Base-by-base conservation (phyloP, 805 yeast species). In the Saturnispora serradocipensis region DNA sequence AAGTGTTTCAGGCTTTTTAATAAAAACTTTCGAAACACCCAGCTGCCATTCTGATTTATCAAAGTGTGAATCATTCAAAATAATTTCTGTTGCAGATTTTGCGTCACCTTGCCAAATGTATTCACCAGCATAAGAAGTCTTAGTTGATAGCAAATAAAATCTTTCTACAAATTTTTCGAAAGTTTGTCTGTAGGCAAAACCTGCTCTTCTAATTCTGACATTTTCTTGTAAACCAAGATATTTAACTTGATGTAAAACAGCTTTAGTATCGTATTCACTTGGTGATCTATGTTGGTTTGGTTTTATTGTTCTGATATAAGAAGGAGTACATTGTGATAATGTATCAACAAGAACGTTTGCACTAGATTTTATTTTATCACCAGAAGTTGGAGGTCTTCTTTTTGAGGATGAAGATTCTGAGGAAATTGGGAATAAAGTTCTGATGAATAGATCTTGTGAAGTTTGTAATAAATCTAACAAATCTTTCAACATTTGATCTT, bases 151-250 rank as follows among this genome's bases (percentile, higher is more conserved):
- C 49, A 93, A 70, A 66, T 88, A 91, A 66, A 93, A 93, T 63
- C 98, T 76, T 68, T 93, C 97, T 16, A 88, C 97, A 64, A 93
- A 93, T 67, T 90, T 90, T 54, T 93, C 97, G 68, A 89, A 93
- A 0, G 97, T 87, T 58, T 95, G 96, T 70, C 99, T 84, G 63
- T 90, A 93, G 1, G 99, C 99, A 68, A 93, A 93, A 46, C 99
- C 99, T 0, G 99, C 98, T 73, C 99, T 85, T 75, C 99, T 82
- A 59, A 93, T 93, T 56, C 98, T 80, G 48, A 93, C 98, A 67
- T 93, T 93, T 68, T 93, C 99, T 64, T 93, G 93, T 67, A 93
- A 74, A 65, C 99, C 99, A 58, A 93, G 75, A 67, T 93, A 93
- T 64, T 93, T 93, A 58, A 93, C 84, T 72, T 93, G 99, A 68